Percentiles rank a stretch among this genome's conserved stretches.
Conservation (phyloP, 768 basidiomycete genomes). For the Cystobasidium tubakii region DNA sequence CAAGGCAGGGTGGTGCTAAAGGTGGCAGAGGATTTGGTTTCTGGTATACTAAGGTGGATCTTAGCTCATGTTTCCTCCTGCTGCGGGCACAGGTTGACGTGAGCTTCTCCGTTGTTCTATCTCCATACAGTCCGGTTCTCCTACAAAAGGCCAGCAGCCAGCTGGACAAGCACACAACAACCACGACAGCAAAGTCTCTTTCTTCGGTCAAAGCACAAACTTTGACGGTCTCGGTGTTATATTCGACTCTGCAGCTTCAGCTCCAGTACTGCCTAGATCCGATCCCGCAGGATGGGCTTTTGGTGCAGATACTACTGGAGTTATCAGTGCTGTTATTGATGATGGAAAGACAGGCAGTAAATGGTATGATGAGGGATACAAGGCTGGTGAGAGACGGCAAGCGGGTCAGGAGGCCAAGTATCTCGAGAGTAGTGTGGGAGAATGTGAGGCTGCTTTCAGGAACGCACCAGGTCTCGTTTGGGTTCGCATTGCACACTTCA, state of each 20-base stretch:
- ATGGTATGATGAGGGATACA: slow-evolving; percentile 40
- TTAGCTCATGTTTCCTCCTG: neutral
- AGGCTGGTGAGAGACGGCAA: neutral
- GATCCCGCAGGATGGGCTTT: slow-evolving; percentile 34
- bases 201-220: slow-evolving; percentile 42
- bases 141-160: slow-evolving; percentile 22
- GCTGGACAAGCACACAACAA: slow-evolving; percentile 26
- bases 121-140: slow-evolving; percentile 7
- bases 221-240: slow-evolving; percentile 47
- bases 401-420: slow-evolving; percentile 42
- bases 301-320: slow-evolving; percentile 39
- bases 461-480: slow-evolving; percentile 45
- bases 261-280: slow-evolving; percentile 40
- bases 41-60: slow-evolving; percentile 44
- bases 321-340: slow-evolving; percentile 44
- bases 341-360: slow-evolving; percentile 40
- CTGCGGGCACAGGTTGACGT: neutral
- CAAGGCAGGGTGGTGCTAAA: slow-evolving; percentile 32
- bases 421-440: slow-evolving; percentile 40
- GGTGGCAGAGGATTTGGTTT: slow-evolving; percentile 45
- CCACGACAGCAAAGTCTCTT: slow-evolving; percentile 40
- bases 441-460: slow-evolving; percentile 46
- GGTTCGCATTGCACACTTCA: slow-evolving; percentile 43
- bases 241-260: slow-evolving; percentile 42
- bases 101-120: slow-evolving; percentile 16